These are phyloP conservation scores for Jamesozyma hellenica DNA, from an alignment of 805 yeast genomes.

Conservation along the genomic window DNA sequence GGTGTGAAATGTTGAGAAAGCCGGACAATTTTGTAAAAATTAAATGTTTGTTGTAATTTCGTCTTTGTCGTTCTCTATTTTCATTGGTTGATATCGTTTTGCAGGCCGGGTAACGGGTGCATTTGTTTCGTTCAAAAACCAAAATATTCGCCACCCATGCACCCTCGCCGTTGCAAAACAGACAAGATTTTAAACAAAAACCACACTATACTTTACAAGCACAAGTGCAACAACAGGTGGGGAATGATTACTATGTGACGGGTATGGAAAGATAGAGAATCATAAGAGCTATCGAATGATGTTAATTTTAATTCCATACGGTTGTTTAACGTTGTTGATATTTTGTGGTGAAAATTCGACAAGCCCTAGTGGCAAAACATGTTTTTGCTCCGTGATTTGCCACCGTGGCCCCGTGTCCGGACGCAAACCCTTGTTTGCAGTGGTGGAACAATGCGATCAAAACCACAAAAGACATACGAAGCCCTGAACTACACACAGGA, in stretches of 20 bases:
- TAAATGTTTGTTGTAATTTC: conserved; percentile 7
- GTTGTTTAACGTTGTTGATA: background rate
- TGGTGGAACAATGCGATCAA: background rate
- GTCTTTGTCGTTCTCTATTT: conserved; percentile 3
- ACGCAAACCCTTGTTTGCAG: background rate
- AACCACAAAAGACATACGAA: too few relatives aligned
- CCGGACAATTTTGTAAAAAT: conserved; percentile 4
- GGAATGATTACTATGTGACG: background rate
- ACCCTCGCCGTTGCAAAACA: background rate
- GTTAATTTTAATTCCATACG: background rate
- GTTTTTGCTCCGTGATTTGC: background rate
- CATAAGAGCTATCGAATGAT: conserved; percentile 1
- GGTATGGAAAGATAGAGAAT: conserved; percentile 1
- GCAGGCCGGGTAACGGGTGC: conserved; percentile 6
- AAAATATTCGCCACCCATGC: background rate
- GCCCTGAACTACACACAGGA: too few relatives aligned
- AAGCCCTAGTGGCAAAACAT: background rate
- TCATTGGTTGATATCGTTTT: conserved; percentile 17
- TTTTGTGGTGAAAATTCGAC: background rate
- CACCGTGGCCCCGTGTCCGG: background rate
- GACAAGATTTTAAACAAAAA: background rate
- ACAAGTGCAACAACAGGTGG: background rate
- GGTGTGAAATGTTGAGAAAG: conserved; percentile 2
- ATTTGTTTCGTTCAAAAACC: background rate
- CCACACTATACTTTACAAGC: background rate